Base-by-base conservation (phyloP, 768 basidiomycete genomes). In the Tulasnella sp. region DNA sequence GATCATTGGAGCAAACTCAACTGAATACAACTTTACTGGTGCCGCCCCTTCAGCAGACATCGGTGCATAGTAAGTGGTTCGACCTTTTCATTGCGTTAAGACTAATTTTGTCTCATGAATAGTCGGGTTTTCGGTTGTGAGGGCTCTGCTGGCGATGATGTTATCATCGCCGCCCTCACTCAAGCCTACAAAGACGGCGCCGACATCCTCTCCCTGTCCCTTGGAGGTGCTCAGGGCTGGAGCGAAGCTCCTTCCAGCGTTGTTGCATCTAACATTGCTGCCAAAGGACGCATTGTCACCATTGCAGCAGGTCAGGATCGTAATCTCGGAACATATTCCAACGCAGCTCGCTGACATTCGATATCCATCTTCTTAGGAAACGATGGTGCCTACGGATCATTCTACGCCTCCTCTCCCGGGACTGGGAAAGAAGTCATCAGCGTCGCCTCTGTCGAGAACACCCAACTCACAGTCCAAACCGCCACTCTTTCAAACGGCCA, bases 31-130 rank as follows among this genome's bases (percentile, higher is more conserved):
- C 83, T 88, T 92, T 81, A 89, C 88, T 70, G 92, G 92, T 77
- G 91, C 91, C 51, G 91, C 92, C 2, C 91, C 87, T 78, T 85
- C 87, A 0, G 89, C 91, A 0, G 87, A 86, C 1, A 83, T 92
- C 55, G 87, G 71, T 46, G 44, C 44, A 46, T 72, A 72, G 71
- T 72, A 35, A 26, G 71, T 72, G 13, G 15, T 40, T 5, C 5
- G 11, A 42, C n/a, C 29, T 72, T 72, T 26, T 42, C 13, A 9
- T 40, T 46, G 32, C 15, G 29, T 72, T 3, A 35, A 72, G 37
- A 46, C 37, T 72, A 2, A 40, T 13, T 40, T 10, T 37, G 20
- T 26, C 7, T 10, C 10, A 10, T 84, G 86, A 82, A 44, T 35
- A 78, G 61, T 29, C 77, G 79, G 3, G 70, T 79, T 10, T 79